These are phyloP conservation scores for Heterobasidion irregulare DNA, from an alignment of 1,284 basidiomycete species.

Conservation along the genomic window DNA sequence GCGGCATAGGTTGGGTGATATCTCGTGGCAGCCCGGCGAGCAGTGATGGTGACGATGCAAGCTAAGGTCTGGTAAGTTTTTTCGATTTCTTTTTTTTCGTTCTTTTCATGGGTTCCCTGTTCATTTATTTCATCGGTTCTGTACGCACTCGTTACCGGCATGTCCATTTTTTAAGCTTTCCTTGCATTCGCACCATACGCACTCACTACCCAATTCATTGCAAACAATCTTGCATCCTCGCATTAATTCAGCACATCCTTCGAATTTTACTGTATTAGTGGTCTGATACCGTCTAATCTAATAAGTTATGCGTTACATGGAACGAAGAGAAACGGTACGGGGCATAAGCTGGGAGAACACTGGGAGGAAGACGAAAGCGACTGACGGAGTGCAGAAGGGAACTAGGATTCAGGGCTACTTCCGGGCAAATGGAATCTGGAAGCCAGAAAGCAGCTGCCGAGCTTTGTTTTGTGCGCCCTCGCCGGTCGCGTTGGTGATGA, in stretches of 20 bases:
- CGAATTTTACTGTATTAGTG: slow-evolving; percentile 4
- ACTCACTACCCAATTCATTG: neutral
- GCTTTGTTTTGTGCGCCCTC: slow-evolving; percentile 82
- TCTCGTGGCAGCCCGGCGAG: slow-evolving; percentile 32
- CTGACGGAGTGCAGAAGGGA: neutral
- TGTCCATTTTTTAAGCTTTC: neutral
- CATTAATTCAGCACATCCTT: neutral
- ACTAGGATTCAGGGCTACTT: slow-evolving; percentile 16
- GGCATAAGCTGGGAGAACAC: neutral
- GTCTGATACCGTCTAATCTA: slow-evolving; percentile 4
- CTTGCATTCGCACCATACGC: neutral
- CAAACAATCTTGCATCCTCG: neutral
- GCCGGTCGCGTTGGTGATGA: slow-evolving; percentile 80
- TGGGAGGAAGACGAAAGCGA: neutral
- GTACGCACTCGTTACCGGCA: neutral
- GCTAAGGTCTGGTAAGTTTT: neutral
- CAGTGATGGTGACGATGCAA: slow-evolving; percentile 5
- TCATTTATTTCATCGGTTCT: neutral
- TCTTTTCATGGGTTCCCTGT: neutral
- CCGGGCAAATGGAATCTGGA: slow-evolving; percentile 76
- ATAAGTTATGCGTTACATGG: neutral
- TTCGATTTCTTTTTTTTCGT: neutral
- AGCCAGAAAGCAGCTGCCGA: slow-evolving; percentile 78
- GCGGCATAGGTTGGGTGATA: slow-evolving; percentile 38
- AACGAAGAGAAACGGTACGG: neutral